Percentiles rank a stretch among this genome's conserved stretches.
These are phyloP conservation scores for Cymbopogon citratus DNA, from an alignment of 176 grass and related monocot species.

Conservation along the genomic window DNA sequence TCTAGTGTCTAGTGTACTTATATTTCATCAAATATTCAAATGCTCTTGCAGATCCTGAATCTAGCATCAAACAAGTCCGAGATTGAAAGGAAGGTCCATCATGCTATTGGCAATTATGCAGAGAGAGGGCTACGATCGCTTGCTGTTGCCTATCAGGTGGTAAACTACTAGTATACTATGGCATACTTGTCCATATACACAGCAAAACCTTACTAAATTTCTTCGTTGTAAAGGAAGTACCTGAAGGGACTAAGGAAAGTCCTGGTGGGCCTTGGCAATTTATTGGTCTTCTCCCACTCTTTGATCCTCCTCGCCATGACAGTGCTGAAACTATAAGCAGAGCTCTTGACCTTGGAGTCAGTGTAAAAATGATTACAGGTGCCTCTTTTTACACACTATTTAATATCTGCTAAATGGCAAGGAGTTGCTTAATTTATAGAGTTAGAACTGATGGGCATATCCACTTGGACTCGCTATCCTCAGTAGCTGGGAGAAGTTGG, in stretches of 20 bases:
- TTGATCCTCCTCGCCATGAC: conserved; percentile 66
- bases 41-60: conserved; percentile 53
- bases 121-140: conserved; percentile 55
- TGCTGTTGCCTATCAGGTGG: conserved; percentile 58
- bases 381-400: neutral
- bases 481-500: neutral
- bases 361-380: conserved; percentile 78
- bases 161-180: conserved; percentile 9
- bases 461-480: neutral
- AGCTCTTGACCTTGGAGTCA: conserved; percentile 63
- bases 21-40: conserved; percentile 4
- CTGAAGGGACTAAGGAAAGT: conserved; percentile 59
- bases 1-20: neutral
- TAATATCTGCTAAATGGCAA: conserved; percentile 1
- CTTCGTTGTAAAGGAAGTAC: conserved; percentile 48
- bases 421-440: conserved; percentile 3
- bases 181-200: neutral
- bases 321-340: conserved; percentile 62
- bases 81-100: conserved; percentile 53
- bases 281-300: conserved; percentile 60
- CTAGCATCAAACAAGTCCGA: conserved; percentile 47
- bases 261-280: conserved; percentile 54
- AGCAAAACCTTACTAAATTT: conserved; percentile 18
- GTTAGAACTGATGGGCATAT: neutral
- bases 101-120: conserved; percentile 43